Percentiles rank a stretch among this genome's conserved stretches.
phyloP scores from a whole-genome alignment of 768 basidiomycete species.

The Rhodotorula toruloides region DNA sequence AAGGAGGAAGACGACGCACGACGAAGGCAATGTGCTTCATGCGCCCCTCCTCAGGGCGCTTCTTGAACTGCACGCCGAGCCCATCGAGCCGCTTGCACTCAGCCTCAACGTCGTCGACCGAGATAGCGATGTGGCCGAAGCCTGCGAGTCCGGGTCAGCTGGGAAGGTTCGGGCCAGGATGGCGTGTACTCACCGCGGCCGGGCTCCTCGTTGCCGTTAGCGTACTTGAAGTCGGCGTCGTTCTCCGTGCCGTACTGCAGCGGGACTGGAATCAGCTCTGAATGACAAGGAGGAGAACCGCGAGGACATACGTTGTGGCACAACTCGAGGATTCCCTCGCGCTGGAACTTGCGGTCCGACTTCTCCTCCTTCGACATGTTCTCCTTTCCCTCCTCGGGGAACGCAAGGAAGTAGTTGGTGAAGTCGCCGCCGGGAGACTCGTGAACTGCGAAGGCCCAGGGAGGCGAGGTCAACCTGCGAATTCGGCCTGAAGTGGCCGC shows the following conservation, averaged over 20 bases:
- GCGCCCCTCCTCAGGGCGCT: constrained; percentile 55
- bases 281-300: not conserved
- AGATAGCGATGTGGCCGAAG: constrained; percentile 85
- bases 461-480: not conserved
- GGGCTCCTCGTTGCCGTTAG: constrained; percentile 77
- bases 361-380: constrained; percentile 54
- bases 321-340: constrained; percentile 58
- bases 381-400: constrained; percentile 48
- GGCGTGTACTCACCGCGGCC: constrained; percentile 50
- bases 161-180: not conserved
- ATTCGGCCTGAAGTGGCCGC: not conserved
- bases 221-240: constrained; percentile 70
- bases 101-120: constrained; percentile 72
- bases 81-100: constrained; percentile 78
- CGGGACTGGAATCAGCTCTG: not conserved
- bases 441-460: constrained; percentile 21
- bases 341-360: constrained; percentile 51
- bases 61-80: constrained; percentile 78
- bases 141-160: constrained; percentile 36
- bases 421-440: constrained; percentile 51
- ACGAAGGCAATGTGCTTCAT: constrained; percentile 34
- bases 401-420: constrained; percentile 56
- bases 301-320: constrained; percentile 25
- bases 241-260: constrained; percentile 62
- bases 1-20: not conserved